These are phyloP conservation scores for Vitis labrusca DNA, from an alignment of 164 flowering plant genomes.

Conservation along the genomic window DNA sequence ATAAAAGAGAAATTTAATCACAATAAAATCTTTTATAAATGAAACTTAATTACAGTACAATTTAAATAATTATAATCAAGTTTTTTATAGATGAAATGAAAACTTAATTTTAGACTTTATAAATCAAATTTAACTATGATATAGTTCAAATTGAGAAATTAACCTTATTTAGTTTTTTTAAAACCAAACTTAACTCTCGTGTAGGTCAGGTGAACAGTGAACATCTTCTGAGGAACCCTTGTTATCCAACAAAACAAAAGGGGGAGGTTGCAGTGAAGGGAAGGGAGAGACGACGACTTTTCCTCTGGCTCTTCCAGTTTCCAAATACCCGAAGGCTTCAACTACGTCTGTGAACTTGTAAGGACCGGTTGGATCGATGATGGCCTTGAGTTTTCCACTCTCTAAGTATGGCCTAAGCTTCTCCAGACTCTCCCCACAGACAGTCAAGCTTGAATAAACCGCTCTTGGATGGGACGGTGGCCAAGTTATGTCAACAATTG, in stretches of 20 bases:
- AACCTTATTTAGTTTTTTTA: too few species aligned
- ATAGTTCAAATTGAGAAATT: rapidly evolving
- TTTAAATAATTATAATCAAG: too few species aligned
- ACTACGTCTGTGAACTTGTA: conserved; percentile 28
- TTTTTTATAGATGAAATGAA: too few species aligned
- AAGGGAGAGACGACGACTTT: conserved; percentile 38
- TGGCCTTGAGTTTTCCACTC: conserved; percentile 37
- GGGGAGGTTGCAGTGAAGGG: conserved; percentile 11
- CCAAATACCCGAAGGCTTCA: conserved; percentile 42
- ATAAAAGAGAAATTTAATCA: too few species aligned
- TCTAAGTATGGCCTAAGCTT: conserved; percentile 37
- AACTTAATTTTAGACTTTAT: too few species aligned
- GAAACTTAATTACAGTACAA: too few species aligned
- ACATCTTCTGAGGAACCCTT: too few species aligned
- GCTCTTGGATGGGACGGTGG: conserved; percentile 45
- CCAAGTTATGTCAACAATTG: conserved; percentile 45
- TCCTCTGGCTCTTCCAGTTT: conserved; percentile 53
- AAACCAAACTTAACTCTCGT: too few species aligned
- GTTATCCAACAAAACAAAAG: not conserved
- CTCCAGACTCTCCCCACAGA: conserved; percentile 36
- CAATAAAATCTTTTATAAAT: too few species aligned
- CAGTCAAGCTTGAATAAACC: conserved; percentile 39
- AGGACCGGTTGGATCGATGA: conserved; percentile 38
- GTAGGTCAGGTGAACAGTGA: too few species aligned
- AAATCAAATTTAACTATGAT: too few species aligned